Conservation (phyloP, 495 filamentous ascomycete genomes). For the Lepidopterella palustris region DNA sequence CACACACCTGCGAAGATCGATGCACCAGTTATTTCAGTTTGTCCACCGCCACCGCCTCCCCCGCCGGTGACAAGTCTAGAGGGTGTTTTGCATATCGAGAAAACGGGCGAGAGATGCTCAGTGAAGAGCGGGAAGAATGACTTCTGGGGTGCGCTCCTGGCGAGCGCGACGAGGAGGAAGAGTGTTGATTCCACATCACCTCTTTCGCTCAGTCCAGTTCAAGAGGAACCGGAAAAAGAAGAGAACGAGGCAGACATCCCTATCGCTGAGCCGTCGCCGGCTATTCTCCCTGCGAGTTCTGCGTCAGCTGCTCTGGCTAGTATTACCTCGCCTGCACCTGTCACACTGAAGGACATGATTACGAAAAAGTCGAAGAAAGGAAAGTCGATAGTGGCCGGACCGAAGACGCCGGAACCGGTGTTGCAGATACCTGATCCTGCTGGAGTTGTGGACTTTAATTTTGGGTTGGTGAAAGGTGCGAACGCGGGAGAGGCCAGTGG, state of each 20-base stretch:
- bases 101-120: not conserved
- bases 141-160: conserved; percentile 27
- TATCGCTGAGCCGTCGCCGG: not conserved
- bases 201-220: not conserved
- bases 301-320: not conserved
- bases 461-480: not conserved
- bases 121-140: conserved; percentile 16
- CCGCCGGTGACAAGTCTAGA: not conserved
- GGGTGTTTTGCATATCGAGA: conserved; percentile 8
- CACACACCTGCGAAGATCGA: conserved; percentile 16
- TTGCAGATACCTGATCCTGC: too few relatives aligned
- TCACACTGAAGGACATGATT: not conserved
- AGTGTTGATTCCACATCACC: not conserved
- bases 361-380: not conserved
- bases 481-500: not conserved
- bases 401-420: not conserved
- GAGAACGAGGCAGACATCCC: not conserved
- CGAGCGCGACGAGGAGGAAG: conserved; percentile 21
- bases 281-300: not conserved
- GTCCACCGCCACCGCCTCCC: not conserved
- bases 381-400: not conserved
- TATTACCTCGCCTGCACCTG: not conserved
- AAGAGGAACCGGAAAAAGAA: not conserved
- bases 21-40: not conserved
- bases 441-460: not conserved